Evolutionary conservation across 2,329 filamentous ascomycete species (phyloP), one percentile per base, ranked within the genome.

Genomic region (Davidsoniella virescens): DNA sequence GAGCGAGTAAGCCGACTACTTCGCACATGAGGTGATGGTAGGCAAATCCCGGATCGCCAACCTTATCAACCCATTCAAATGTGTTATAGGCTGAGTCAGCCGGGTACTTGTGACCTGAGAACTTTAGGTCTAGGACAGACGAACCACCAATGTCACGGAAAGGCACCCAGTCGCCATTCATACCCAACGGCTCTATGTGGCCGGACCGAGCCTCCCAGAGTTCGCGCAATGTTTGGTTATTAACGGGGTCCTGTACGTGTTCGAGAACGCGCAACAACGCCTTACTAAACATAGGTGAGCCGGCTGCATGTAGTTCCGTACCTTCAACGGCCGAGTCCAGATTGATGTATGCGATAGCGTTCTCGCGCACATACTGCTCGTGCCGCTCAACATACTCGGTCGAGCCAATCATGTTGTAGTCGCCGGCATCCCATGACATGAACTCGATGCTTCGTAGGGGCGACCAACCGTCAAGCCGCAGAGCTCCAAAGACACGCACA

Each of bases 391-490:
- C 92, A 59, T 84, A 90, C 63, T 98, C 92, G 1, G 92, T 96
- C 9, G 87, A 94, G 7, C 92, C 92, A 52, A 94, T 84, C 43
- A 92, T 69, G 64, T 95, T 95, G 68, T 94, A 96, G 64, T 90
- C 87, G 57, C 82, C 82, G 3, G 78, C 92, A 63, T 98, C 92
- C 92, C 92, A 98, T 33, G 86, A 94, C 60, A 88, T 87, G 63
- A 98, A 96, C 62, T 94, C 84, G 56, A 98, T 94, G 3, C 87
- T 93, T n/a, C 92, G 82, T 14, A 94, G 70, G 1, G 92, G 92
- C 23, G 84, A 76, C 92, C 92, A 98, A 49, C 88, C 90, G 52
- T 79, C 76, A 14, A 71, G 65, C 18, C 80, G 71, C 14, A 96
- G 73, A 55, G 86, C 78, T 39, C 87, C 87, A 58, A 98, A 85